Percentiles rank a stretch among this genome's conserved stretches.
phyloP scores from a whole-genome alignment of 2,329 filamentous ascomycete genomes.

The Cladophialophora immunda region DNA sequence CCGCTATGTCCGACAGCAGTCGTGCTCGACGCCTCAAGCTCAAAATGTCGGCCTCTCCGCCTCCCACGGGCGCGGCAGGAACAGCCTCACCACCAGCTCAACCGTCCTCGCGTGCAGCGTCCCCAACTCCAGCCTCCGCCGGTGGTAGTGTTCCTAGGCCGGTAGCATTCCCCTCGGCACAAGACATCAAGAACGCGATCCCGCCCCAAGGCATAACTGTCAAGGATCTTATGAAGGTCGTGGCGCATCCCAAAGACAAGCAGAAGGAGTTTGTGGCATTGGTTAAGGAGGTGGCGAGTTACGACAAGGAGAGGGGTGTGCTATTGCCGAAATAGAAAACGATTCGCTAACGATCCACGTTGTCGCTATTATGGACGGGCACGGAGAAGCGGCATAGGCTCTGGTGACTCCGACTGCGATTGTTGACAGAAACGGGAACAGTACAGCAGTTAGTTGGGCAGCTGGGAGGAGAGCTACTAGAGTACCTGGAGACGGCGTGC shows the following conservation, averaged over 20 bases:
- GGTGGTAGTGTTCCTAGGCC: constrained; percentile 11
- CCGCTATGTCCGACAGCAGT: constrained; percentile 38
- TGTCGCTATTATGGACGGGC: neutral
- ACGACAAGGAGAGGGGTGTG: constrained; percentile 33
- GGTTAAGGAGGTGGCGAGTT: constrained; percentile 32
- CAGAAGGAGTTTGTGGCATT: constrained; percentile 29
- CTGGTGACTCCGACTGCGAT: neutral
- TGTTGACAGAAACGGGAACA: neutral
- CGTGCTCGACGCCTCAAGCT: constrained; percentile 34
- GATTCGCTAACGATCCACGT: no score
- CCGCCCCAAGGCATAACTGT: constrained; percentile 55
- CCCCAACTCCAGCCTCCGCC: constrained; percentile 59
- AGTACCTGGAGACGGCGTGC: no score
- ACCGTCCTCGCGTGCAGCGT: constrained; percentile 65
- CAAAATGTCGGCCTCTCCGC: constrained; percentile 43
- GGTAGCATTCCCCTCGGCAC: constrained; percentile 51
- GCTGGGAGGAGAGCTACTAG: no score
- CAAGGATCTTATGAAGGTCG: constrained; percentile 50
- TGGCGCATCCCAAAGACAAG: constrained; percentile 32
- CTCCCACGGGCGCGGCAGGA: constrained; percentile 25
- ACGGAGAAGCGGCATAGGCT: neutral
- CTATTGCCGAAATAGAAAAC: constrained; percentile 32
- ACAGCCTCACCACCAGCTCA: constrained; percentile 41
- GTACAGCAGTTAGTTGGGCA: no score
- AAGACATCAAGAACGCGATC: constrained; percentile 58